phyloP scores from a whole-genome alignment of 257 asterid genomes.

The Jacaranda mimosifolia region DNA sequence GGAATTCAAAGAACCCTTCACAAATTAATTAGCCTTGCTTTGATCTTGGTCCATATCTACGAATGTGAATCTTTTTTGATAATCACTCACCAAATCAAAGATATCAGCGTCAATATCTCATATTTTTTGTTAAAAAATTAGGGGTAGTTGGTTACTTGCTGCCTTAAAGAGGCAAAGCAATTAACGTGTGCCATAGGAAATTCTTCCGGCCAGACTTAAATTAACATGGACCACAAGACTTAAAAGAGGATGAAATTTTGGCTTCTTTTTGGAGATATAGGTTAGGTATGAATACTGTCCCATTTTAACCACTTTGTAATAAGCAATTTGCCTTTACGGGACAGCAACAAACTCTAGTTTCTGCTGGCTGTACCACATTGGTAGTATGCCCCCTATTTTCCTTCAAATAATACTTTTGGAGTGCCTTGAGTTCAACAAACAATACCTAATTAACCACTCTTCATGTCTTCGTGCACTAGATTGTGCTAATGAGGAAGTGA shows the following conservation, averaged over 20 bases:
- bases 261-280: not conserved
- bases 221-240: slow-evolving; percentile 22
- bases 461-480: not conserved
- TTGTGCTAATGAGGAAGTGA: not conserved
- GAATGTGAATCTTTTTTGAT: not conserved
- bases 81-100: no score
- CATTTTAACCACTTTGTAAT: not conserved
- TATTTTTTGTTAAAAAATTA: not conserved
- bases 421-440: not conserved
- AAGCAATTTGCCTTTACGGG: not conserved
- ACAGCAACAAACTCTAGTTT: not conserved
- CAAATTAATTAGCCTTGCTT: no score
- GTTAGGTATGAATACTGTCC: not conserved
- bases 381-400: not conserved
- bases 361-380: not conserved
- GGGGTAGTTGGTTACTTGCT: not conserved
- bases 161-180: slow-evolving; percentile 1
- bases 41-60: not conserved
- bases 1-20: not conserved
- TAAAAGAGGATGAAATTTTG: not conserved
- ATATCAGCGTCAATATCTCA: not conserved
- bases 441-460: not conserved
- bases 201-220: not conserved
- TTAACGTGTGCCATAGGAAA: not conserved
- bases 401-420: not conserved